Evolutionary conservation across 2,329 filamentous ascomycete genomes (phyloP).

Genomic region (Aspergillus jensenii): DNA sequence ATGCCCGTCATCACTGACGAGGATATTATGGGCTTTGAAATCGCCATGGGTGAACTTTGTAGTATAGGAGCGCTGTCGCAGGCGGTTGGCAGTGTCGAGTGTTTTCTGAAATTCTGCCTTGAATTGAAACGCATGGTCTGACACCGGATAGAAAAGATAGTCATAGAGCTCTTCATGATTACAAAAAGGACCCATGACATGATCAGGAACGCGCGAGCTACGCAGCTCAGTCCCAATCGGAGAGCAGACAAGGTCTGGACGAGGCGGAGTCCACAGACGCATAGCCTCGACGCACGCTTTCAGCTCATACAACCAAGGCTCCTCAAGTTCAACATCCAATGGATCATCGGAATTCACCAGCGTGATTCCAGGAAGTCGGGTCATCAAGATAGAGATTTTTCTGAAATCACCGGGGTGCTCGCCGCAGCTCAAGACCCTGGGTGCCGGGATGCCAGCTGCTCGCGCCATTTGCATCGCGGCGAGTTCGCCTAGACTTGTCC

Average conservation of each 20-base stretch:
- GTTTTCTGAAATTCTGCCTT: conserved; percentile 25
- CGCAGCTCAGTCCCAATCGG: conserved; percentile 29
- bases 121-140: conserved; percentile 28
- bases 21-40: conserved; percentile 22
- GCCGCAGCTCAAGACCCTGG: conserved; percentile 34
- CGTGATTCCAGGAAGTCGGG: conserved; percentile 35
- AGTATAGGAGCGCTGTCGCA: background rate
- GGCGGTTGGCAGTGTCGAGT: conserved; percentile 21
- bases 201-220: conserved; percentile 33
- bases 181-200: conserved; percentile 34
- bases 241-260: conserved; percentile 29
- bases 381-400: conserved; percentile 43
- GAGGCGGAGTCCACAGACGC: conserved; percentile 31
- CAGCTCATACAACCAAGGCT: conserved; percentile 35
- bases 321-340: conserved; percentile 29
- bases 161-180: conserved; percentile 25
- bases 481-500: conserved; percentile 37
- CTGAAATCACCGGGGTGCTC: conserved; percentile 28
- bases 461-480: conserved; percentile 35
- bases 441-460: conserved; percentile 36
- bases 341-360: conserved; percentile 29
- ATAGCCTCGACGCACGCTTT: conserved; percentile 35
- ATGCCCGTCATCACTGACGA: conserved; percentile 17
- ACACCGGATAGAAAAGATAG: conserved; percentile 29
- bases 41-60: conserved; percentile 23